Base-by-base conservation (phyloP, 2,329 filamentous ascomycete species). In the Whalleya microplaca region DNA sequence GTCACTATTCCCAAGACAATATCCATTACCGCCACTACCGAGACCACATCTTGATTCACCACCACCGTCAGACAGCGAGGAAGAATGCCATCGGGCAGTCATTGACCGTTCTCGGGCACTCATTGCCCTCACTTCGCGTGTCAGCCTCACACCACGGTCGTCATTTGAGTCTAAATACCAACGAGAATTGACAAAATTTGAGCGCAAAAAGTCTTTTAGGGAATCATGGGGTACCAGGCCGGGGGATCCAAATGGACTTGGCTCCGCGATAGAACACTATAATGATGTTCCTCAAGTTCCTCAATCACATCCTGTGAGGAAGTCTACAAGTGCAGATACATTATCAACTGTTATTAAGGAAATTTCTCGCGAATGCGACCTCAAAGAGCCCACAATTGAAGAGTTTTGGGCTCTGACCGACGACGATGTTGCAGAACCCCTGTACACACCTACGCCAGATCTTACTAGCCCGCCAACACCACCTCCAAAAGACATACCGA, bases 341-440 rank as follows among this genome's bases (percentile, higher is more conserved):
- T 61, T 68, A 2, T 73, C 73, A 9, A 55, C 57, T n/a, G 43
- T 65, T 8, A 59, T 57, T n/a, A 51, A 43, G 58, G 62, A 32
- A 60, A 62, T 46, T 37, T 53, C 47, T 69, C 63, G 67, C 23
- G 73, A 73, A 51, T 67, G 72, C 1, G 73, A 76, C 1, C 73
- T 84, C 3, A 72, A 73, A 45, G 82, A 84, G 62, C 82, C 82
- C 5, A 78, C 77, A 40, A 71, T 84, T 20, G 75, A 77, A 18
- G 83, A 85, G 41, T 84, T 85, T 49, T 73, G 83, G 51, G 74
- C 76, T 19, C 72, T 85, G 5, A 80, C 76, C 54, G 83, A 85
- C 56, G 82, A 86, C 27, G 83, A 85, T 53, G 83, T 86, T 58
- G 81, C 82, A 8, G 83, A 85, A 62, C 70, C 60, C 43, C 55